Percentiles rank a stretch among this genome's conserved stretches.
Conservation (phyloP, 306 rosid species). For the Fagus crenata region DNA sequence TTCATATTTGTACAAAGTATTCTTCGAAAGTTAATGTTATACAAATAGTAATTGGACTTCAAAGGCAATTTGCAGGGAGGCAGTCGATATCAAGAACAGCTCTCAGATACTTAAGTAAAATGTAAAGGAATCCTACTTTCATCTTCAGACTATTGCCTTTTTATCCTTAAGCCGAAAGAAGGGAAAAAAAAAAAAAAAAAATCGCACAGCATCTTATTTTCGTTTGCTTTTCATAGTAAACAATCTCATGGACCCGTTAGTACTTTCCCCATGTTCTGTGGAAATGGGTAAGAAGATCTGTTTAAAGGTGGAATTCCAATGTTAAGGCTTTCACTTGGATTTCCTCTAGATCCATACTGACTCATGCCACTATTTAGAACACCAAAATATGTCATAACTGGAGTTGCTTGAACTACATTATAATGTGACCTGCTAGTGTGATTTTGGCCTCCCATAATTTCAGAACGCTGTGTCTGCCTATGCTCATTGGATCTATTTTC, state of each 20-base stretch:
- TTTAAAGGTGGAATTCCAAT: constrained; percentile 51
- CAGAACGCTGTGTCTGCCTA: constrained; percentile 47
- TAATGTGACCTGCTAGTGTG: constrained; percentile 53
- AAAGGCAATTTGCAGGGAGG: constrained; percentile 37
- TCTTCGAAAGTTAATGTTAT: constrained; percentile 46
- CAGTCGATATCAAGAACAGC: constrained; percentile 41
- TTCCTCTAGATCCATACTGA: constrained; percentile 72
- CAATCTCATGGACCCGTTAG: constrained; percentile 79
- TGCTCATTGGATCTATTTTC: constrained; percentile 59
- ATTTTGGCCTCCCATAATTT: constrained; percentile 46
- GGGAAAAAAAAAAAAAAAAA: constrained; percentile 21
- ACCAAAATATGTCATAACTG: constrained; percentile 54
- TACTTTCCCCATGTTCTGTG: constrained; percentile 76
- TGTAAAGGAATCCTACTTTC: constrained; percentile 39
- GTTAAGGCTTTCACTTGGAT: constrained; percentile 40
- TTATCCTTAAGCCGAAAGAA: constrained; percentile 34
- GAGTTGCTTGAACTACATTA: constrained; percentile 51
- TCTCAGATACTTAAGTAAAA: constrained; percentile 36
- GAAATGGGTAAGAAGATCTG: constrained; percentile 67
- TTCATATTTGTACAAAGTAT: constrained; percentile 57
- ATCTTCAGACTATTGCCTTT: constrained; percentile 36
- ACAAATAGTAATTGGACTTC: constrained; percentile 48
- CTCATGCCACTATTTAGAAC: constrained; percentile 55
- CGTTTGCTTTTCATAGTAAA: constrained; percentile 5
- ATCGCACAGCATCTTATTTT: constrained; percentile 32